Evolutionary conservation across 2,329 filamentous ascomycete species (phyloP).

Genomic region (Colletotrichum lini): DNA sequence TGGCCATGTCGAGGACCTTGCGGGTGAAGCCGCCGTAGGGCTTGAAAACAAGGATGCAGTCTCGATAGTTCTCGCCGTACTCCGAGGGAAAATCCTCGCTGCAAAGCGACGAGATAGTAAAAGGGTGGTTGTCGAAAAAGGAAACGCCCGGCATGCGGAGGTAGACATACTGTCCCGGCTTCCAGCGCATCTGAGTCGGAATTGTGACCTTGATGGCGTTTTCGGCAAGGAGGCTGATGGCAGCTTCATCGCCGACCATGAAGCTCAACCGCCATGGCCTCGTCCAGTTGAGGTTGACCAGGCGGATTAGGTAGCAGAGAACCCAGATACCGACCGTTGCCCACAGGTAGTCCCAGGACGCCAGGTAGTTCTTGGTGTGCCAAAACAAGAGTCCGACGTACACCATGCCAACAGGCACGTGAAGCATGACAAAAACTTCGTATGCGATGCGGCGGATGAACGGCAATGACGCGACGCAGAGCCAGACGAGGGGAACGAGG

Average conservation of each 20-base stretch:
- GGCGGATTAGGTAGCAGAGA: slow-evolving; percentile 78
- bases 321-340: slow-evolving; percentile 85
- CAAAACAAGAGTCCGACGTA: slow-evolving; percentile 92
- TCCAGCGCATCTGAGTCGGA: slow-evolving; percentile 93
- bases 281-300: slow-evolving; percentile 92
- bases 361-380: slow-evolving; percentile 94
- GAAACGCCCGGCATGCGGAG: slow-evolving; percentile 94
- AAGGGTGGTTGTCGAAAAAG: slow-evolving; percentile 92
- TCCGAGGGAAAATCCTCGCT: slow-evolving; percentile 94
- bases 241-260: slow-evolving; percentile 91
- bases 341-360: slow-evolving; percentile 91
- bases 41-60: slow-evolving; percentile 92
- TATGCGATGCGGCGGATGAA: slow-evolving; percentile 84
- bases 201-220: slow-evolving; percentile 97
- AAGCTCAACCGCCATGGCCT: slow-evolving; percentile 85
- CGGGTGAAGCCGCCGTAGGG: slow-evolving; percentile 93
- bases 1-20: slow-evolving; percentile 84
- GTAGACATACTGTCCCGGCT: slow-evolving; percentile 94
- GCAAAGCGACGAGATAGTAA: slow-evolving; percentile 93
- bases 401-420: slow-evolving; percentile 84
- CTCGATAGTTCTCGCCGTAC: slow-evolving; percentile 88
- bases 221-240: slow-evolving; percentile 89
- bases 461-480: slow-evolving; percentile 88
- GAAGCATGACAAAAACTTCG: slow-evolving; percentile 86
- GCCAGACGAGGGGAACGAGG: slow-evolving; percentile 83